A percentile compares a stretch with the other conserved stretches of the same genome.
Evolutionary conservation across 2,329 filamentous ascomycete genomes (phyloP).

Genomic region (Botrytis hyacinthi): DNA sequence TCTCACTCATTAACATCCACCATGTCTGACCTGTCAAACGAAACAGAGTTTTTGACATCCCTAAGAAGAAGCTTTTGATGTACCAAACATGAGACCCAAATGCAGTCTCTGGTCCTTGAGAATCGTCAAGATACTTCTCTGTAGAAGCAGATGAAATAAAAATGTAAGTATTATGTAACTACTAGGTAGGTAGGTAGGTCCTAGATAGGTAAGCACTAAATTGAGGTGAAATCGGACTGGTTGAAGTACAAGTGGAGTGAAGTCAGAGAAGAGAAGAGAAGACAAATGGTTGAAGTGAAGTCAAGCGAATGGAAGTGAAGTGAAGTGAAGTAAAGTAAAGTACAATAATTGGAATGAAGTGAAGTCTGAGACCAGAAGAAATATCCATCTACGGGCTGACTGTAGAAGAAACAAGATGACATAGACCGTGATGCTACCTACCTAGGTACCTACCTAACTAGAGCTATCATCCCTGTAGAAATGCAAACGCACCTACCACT

Average conservation of each 20-base stretch:
- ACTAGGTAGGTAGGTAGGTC: too few relatives aligned
- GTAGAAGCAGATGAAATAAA: not conserved
- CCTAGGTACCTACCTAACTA: not conserved
- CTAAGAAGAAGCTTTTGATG: not conserved
- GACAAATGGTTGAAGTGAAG: not conserved
- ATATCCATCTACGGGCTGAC: not conserved
- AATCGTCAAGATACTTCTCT: not conserved
- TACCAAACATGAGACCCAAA: not conserved
- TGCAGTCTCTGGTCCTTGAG: not conserved
- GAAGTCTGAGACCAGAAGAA: not conserved
- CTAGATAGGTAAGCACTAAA: not conserved
- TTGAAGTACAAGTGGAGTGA: not conserved
- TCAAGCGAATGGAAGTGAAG: not conserved
- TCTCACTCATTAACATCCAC: not conserved
- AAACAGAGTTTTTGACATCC: not conserved
- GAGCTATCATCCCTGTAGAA: not conserved
- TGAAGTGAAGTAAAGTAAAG: not conserved
- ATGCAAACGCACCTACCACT: slow-evolving; percentile 1
- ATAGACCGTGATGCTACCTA: too few relatives aligned
- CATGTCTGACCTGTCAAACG: not conserved
- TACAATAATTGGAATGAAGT: not conserved
- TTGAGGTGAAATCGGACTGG: too few relatives aligned
- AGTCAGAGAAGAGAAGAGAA: not conserved
- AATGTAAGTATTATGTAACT: not conserved
- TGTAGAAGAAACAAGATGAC: not conserved